Conservation (phyloP, 2,329 filamentous ascomycete genomes). For the Hansfordia pulvinata region DNA sequence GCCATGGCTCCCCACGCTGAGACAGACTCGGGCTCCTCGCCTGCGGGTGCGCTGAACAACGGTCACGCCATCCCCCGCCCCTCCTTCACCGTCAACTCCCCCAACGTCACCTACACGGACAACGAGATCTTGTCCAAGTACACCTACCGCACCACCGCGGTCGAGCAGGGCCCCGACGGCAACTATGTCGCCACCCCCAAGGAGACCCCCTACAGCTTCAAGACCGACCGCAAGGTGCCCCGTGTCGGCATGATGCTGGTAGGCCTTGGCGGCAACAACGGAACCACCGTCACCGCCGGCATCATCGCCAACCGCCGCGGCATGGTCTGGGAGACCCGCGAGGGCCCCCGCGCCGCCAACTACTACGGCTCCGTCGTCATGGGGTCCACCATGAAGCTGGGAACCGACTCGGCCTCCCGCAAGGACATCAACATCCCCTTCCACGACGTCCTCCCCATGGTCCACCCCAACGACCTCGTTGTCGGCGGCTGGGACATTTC, state of each 20-base stretch:
- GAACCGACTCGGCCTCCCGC: conserved; percentile 68
- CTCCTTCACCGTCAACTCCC: conserved; percentile 83
- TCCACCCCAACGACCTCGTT: conserved; percentile 89
- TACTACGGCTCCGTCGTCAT: conserved; percentile 98
- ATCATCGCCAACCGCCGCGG: conserved; percentile 88
- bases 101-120: conserved; percentile 86
- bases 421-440: conserved; percentile 95
- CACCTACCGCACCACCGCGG: conserved; percentile 86
- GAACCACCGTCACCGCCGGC: conserved; percentile 89
- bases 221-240: conserved; percentile 84
- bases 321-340: conserved; percentile 85
- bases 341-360: conserved; percentile 74
- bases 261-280: conserved; percentile 96
- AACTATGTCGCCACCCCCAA: conserved; percentile 74
- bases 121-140: conserved; percentile 85
- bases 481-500: conserved; percentile 98
- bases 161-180: conserved; percentile 55
- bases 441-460: conserved; percentile 88
- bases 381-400: conserved; percentile 94
- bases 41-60: too few species aligned
- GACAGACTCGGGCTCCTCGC: conserved; percentile 38
- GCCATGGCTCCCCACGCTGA: conserved; percentile 90
- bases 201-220: conserved; percentile 92
- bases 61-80: too few species aligned
- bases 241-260: conserved; percentile 96